Base-by-base conservation (phyloP, 1,139 yeast genomes). In the Saccharomyces hybrid region DNA sequence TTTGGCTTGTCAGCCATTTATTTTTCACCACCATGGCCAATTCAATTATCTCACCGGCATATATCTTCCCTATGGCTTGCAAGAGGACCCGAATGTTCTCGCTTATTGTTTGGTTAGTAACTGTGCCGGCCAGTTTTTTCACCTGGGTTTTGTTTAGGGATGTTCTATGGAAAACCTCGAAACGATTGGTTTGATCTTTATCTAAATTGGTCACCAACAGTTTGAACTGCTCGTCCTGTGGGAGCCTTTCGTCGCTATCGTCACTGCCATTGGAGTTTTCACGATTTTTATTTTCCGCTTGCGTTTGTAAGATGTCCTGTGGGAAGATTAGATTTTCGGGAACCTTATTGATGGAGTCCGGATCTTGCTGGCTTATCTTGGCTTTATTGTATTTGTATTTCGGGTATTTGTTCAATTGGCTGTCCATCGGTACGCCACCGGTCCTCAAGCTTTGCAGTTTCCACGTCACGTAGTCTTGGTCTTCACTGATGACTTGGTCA, bases 21-120 rank as follows among this genome's bases (percentile, higher is more conserved):
- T 78, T 75, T 63, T 83, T 86, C 1, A 86, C 81, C 55, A 82
- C 87, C 57, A 86, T 77, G 0, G 97, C 96, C 63, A 81, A 77
- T 56, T 93, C 95, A 25, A 91, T 85, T 6, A 91, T 79, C 62
- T 93, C 97, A 11, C 97, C 96, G n/a, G 90, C 79, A 68, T 88
- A 86, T 67, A 88, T 88, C 67, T 91, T 91, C 2, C 96, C 86
- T 55, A 90, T 79, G 69, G 97, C 97, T 7, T 95, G 89, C 52
- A 91, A 72, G 4, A 90, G 84, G 50, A 88, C 83, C 0, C 96
- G 88, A 19, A 90, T 84, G 59, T 87, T 88, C 55, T 82, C 89
- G 1, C 95, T 85, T 14, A 90, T 82, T 48, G 85, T 83, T 67
- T 90, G 97, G 26, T 90, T 90, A 50, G 88, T 74, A 0, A 87